Base-by-base conservation (phyloP, 23 red algal genomes). In the Gracilaria domingensis region DNA sequence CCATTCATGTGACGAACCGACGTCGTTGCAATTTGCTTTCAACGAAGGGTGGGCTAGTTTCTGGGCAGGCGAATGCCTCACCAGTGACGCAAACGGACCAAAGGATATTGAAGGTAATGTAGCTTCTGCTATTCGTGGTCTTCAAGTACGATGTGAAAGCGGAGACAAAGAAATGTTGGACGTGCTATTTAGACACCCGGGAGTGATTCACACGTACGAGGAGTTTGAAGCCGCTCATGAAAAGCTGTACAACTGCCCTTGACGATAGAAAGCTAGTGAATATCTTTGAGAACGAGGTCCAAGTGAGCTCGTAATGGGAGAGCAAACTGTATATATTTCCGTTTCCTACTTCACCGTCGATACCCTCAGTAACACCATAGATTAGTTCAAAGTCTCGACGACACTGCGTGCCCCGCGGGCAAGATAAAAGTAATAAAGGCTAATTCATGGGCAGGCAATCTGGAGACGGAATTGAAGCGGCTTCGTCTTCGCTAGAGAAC, bases 71-170 rank as follows among this genome's bases (percentile, higher is more conserved):
- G 14, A 73, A 44, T 73, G 67, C 24, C 12, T 73, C 23, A 40
- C 4, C 1, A 29, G 7, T 44, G 38, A 73, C 28, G 35, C 67
- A 23, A 73, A 73, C 67, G 67, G 67, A 44, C 16, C 67, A 13
- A 73, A 23, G 20, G 20, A 40, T 42, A 73, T 73, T 40, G 67
- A 73, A 73, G 67, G 67, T 44, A 73, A 73, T 29, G 67, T 73
- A 2, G 67, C 67, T 23, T 17, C 33, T 37, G 67, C 67, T 42
- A n/a, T 73, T n/a, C 67, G 67, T 1, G 35, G 21, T 37, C 20
- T 73, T 35, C 67, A 73, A 18, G 67, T 23, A 73, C 33, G 35
- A 23, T 73, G 67, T 24, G 33, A 5, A 23, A 73, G 16, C 38
- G 28, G 20, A 12, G 67, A 73, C 20, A 73, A 73, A 12, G 14